Percentiles rank a stretch among this genome's conserved stretches.
These are phyloP conservation scores for Erysimum cheiri DNA, from an alignment of 441 rosid genomes.

Conservation along the genomic window DNA sequence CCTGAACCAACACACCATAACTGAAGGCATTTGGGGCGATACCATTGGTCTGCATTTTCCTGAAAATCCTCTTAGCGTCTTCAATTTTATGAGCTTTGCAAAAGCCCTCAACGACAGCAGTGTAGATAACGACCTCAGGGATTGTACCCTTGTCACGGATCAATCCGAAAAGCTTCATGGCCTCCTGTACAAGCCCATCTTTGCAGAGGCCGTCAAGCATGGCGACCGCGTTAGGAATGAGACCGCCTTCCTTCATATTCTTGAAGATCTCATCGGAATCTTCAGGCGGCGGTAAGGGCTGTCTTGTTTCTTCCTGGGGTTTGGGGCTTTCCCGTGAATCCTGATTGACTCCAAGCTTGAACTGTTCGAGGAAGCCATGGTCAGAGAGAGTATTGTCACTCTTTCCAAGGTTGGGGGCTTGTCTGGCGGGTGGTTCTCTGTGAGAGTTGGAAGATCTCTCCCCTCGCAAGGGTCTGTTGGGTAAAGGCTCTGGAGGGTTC, in stretches of 20 bases:
- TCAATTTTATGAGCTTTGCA: conserved; percentile 80
- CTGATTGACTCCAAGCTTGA: conserved; percentile 61
- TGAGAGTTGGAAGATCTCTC: conserved; percentile 44
- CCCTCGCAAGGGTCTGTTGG: conserved; percentile 71
- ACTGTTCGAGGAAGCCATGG: conserved; percentile 66
- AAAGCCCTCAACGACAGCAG: conserved; percentile 91
- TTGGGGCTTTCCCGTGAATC: conserved; percentile 30
- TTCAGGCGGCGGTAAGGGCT: conserved; percentile 48
- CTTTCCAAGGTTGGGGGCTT: background rate
- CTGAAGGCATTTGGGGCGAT: conserved; percentile 77
- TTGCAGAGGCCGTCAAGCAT: conserved; percentile 98
- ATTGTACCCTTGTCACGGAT: conserved; percentile 89
- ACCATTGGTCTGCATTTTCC: conserved; percentile 79
- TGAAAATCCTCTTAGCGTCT: conserved; percentile 83
- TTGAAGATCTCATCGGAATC: conserved; percentile 76
- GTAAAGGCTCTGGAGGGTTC: conserved; percentile 64
- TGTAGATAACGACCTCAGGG: conserved; percentile 90
- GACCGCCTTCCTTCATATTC: conserved; percentile 90
- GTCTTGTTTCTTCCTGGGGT: conserved; percentile 24
- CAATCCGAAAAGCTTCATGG: conserved; percentile 81
- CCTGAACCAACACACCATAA: conserved; percentile 69
- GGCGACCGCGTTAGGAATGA: conserved; percentile 85
- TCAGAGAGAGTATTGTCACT: conserved; percentile 51
- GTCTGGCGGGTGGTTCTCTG: conserved; percentile 10
- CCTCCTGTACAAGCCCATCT: conserved; percentile 89